A percentile compares a stretch with the other conserved stretches of the same genome.
Conservation (phyloP, 2,329 filamentous ascomycete species). For the Aureobasidium uvarum region DNA sequence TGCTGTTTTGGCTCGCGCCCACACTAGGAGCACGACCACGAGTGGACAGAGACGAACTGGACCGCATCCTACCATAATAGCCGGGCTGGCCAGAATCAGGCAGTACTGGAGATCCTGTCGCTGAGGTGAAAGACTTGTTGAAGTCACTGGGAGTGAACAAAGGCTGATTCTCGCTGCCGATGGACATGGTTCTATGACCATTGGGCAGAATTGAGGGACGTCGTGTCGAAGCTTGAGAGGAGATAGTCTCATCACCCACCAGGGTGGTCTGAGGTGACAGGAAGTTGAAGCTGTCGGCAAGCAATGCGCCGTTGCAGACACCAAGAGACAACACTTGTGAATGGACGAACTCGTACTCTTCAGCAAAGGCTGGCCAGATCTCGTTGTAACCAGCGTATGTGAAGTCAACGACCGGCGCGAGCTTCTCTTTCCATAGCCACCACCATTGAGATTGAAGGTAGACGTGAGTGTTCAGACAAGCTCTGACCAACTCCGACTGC, state of each 20-base stretch:
- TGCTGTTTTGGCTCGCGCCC: conserved; percentile 20
- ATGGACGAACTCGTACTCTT: conserved; percentile 74
- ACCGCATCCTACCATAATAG: conserved; percentile 49
- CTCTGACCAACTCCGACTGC: conserved; percentile 80
- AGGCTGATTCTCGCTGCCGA: conserved; percentile 29
- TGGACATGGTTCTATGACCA: conserved; percentile 27
- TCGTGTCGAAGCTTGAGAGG: conserved; percentile 27
- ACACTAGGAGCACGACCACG: conserved; percentile 30
- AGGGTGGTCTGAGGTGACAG: conserved; percentile 53
- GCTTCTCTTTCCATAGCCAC: conserved; percentile 76
- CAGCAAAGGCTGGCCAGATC: conserved; percentile 73
- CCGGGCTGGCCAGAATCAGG: conserved; percentile 35
- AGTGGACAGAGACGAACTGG: conserved; percentile 55
- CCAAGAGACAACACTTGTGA: conserved; percentile 67
- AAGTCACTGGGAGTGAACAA: conserved; percentile 26
- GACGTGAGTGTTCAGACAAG: conserved; percentile 79
- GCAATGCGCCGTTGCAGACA: conserved; percentile 70
- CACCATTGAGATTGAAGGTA: conserved; percentile 83
- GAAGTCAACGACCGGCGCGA: conserved; percentile 66
- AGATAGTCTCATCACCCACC: conserved; percentile 39
- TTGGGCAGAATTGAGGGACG: conserved; percentile 26
- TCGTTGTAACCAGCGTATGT: conserved; percentile 52
- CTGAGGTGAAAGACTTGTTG: conserved; percentile 24
- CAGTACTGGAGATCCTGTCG: conserved; percentile 46
- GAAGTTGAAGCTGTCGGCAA: conserved; percentile 61